Percentiles rank a stretch among this genome's conserved stretches.
phyloP scores from a whole-genome alignment of 2,329 filamentous ascomycete species.

The Exophiala dermatitidis region DNA sequence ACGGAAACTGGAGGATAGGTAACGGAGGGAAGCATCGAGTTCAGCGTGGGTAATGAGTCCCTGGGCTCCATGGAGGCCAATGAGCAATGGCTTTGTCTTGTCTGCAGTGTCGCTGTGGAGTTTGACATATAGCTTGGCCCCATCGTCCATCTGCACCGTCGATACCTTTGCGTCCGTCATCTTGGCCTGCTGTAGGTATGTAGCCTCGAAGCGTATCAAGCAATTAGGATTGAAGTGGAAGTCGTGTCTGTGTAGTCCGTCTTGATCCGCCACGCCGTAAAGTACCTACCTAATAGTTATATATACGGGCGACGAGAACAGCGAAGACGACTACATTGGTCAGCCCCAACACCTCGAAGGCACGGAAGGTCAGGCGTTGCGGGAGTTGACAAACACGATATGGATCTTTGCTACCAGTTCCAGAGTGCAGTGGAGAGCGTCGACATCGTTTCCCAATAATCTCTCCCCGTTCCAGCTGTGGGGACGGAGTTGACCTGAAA shows the following conservation, averaged over 20 bases:
- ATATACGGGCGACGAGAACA: neutral
- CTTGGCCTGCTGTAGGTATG: neutral
- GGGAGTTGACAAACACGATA: neutral
- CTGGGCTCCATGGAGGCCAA: slow-evolving; percentile 13
- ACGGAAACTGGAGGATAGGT: slow-evolving; percentile 8
- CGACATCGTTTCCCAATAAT: neutral
- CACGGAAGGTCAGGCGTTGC: neutral
- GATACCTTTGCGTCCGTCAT: neutral
- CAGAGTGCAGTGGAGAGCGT: neutral
- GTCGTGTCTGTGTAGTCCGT: no score
- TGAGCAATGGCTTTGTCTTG: slow-evolving; percentile 10
- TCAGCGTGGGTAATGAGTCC: slow-evolving; percentile 9
- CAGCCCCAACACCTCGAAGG: neutral
- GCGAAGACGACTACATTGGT: neutral
- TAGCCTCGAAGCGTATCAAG: no score
- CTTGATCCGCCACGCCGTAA: no score
- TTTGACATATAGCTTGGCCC: slow-evolving; percentile 11
- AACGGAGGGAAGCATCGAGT: slow-evolving; percentile 5
- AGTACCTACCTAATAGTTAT: neutral
- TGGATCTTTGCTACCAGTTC: no score
- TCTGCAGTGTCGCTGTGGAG: neutral
- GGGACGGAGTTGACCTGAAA: neutral
- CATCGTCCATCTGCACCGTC: slow-evolving; percentile 13
- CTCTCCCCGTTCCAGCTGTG: neutral
- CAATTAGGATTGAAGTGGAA: neutral